These are phyloP conservation scores for Arthrobotrys megalospora DNA, from an alignment of 2,329 filamentous ascomycete genomes.

Conservation along the genomic window DNA sequence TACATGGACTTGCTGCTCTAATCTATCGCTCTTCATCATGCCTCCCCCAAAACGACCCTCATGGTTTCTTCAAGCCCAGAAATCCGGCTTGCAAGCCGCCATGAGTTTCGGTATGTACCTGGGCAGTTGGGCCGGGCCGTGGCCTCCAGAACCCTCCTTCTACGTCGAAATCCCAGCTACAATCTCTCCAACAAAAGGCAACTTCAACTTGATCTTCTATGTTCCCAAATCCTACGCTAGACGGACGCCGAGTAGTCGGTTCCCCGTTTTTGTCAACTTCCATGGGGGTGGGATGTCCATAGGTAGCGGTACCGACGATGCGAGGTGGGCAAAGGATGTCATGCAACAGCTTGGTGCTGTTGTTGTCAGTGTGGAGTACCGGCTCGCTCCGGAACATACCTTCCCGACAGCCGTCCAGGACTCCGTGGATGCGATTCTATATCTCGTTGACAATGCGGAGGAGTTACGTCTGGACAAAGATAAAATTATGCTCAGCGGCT, in stretches of 20 bases:
- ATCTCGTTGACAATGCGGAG: slow-evolving; percentile 73
- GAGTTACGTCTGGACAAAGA: slow-evolving; percentile 74
- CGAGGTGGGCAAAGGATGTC: slow-evolving; percentile 74
- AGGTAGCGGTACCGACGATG: slow-evolving; percentile 76
- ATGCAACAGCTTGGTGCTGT: slow-evolving; percentile 72
- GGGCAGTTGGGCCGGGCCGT: slow-evolving; percentile 57
- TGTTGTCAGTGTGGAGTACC: slow-evolving; percentile 77
- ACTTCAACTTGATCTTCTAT: slow-evolving; percentile 58
- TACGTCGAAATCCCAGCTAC: slow-evolving; percentile 58
- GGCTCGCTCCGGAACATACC: slow-evolving; percentile 76
- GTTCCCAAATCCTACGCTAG: slow-evolving; percentile 54
- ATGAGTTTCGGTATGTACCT: slow-evolving; percentile 61
- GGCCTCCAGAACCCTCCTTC: slow-evolving; percentile 58
- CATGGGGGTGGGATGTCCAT: slow-evolving; percentile 79
- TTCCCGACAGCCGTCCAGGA: slow-evolving; percentile 78
- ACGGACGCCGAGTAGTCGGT: slow-evolving; percentile 61
- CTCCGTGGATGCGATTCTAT: slow-evolving; percentile 75
- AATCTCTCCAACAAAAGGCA: slow-evolving; percentile 52
- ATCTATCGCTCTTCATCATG: background rate
- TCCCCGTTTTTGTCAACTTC: slow-evolving; percentile 76
- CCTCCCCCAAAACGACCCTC: slow-evolving; percentile 42
- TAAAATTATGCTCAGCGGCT: slow-evolving; percentile 75
- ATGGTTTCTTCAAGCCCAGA: slow-evolving; percentile 57
- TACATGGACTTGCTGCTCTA: background rate
- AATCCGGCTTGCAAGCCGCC: slow-evolving; percentile 51